Base-by-base conservation (phyloP, 306 rosid genomes). In the Trifolium fragiferum region DNA sequence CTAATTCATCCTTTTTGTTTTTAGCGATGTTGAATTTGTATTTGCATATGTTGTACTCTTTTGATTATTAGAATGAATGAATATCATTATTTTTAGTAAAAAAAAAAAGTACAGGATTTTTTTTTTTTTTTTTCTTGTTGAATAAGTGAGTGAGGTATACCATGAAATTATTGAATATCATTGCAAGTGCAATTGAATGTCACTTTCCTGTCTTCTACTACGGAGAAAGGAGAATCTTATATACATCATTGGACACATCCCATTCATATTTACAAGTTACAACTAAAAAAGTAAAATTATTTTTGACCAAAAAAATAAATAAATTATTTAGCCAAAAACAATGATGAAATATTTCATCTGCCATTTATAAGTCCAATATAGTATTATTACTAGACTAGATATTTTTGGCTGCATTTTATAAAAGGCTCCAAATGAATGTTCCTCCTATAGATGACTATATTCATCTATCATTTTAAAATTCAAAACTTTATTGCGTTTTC, bases 221-320 rank as follows among this genome's bases (percentile, higher is more conserved):
- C 8, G 16, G 4, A 51, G 58, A 51, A 51, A 51, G 27, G 13
- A 51, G 58, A 51, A 55, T 55, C 33, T 21, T 55, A 21, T 55
- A 11, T 20, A 20, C 5, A 19, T n/a, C 46, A 25, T n/a, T 15
- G 23, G 43, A 33, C 7, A 16, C 46, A 61, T 8, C 40, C 10
- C 38, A 59, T 27, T 61, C 12, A 30, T 27, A 60, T 60, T 61
- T n/a, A 59, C 19, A 27, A 60, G 27, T 61, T n/a, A 59, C 19
- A 27, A 15, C 13, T 60, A 6, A 61, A 33, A 7, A n/a, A 59
- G 2, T 3, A 59, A 59, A 25, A 27, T 1, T 12, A 12, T 25
- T 30, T 30, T 30, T 30, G 33, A 30, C 13, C 32, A 6, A 61
- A 33, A 2, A n/a, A 59, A 6, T 3, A 59, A 59, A 25, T 30